phyloP scores from a whole-genome alignment of 371 early-diverging fungal species.

The Rhizopus delemar region DNA sequence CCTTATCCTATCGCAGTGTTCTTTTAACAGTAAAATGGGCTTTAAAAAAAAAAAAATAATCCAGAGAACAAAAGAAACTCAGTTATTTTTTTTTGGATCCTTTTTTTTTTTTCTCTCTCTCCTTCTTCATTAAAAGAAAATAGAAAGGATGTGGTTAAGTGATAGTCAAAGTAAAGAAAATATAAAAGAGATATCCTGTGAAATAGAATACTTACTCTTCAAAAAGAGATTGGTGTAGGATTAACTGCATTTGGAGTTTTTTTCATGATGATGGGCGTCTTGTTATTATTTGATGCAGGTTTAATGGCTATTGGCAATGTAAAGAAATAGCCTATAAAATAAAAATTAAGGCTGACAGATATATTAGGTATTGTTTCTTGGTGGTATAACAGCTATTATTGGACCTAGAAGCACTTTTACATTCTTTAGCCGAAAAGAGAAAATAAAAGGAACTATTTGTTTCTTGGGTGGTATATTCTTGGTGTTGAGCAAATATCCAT shows the following conservation, averaged over 20 bases:
- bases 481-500: slow-evolving; percentile 85
- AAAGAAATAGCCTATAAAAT: slow-evolving; percentile 23
- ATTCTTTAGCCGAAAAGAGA: slow-evolving; percentile 83
- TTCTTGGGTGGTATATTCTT: slow-evolving; percentile 91
- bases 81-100: not conserved
- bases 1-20: too few species aligned
- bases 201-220: not conserved
- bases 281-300: slow-evolving; percentile 93
- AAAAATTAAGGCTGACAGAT: not conserved
- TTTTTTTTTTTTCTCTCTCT: not conserved
- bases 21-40: too few species aligned
- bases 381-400: slow-evolving; percentile 86
- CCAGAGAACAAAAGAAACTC: not conserved
- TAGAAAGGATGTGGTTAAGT: slow-evolving; percentile 71
- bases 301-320: slow-evolving; percentile 96
- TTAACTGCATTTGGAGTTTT: slow-evolving; percentile 93
- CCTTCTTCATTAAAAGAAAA: not conserved
- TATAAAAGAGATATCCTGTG: not conserved
- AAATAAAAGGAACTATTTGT: slow-evolving; percentile 85
- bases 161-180: slow-evolving; percentile 75
- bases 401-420: slow-evolving; percentile 81
- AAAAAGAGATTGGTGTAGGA: slow-evolving; percentile 91
- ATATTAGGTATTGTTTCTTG: slow-evolving; percentile 82
- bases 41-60: too few species aligned
- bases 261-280: slow-evolving; percentile 89